Evolutionary conservation across 176 grass and related monocot genomes (phyloP).

Genomic region (Zizania latifolia): DNA sequence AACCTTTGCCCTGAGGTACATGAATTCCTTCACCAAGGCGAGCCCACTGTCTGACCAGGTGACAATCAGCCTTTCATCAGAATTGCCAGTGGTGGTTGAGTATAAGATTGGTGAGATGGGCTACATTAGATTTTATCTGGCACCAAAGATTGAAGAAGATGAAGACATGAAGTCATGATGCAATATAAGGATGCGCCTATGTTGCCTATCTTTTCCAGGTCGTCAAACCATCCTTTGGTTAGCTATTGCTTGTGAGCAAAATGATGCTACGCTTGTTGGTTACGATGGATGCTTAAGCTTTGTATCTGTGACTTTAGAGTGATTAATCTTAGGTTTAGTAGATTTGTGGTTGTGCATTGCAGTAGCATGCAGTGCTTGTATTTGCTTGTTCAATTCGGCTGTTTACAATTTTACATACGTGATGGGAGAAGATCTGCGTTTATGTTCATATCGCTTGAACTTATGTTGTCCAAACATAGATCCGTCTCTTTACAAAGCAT

Average conservation of each 20-base stretch:
- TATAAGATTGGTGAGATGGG: slow-evolving; percentile 96
- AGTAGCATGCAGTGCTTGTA: not conserved
- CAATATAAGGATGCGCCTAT: not conserved
- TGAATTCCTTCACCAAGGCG: slow-evolving; percentile 97
- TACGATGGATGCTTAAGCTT: slow-evolving; percentile 1
- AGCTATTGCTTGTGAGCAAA: not conserved
- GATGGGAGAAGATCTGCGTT: too few species aligned
- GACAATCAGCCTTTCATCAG: slow-evolving; percentile 77
- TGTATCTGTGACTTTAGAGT: slow-evolving; percentile 29
- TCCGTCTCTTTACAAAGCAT: not conserved
- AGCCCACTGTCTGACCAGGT: slow-evolving; percentile 65
- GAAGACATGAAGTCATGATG: slow-evolving; percentile 74
- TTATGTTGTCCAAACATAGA: too few species aligned
- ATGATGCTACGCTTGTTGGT: not conserved
- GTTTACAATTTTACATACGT: too few species aligned
- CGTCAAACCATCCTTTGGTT: not conserved
- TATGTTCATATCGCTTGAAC: too few species aligned
- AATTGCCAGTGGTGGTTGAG: slow-evolving; percentile 83
- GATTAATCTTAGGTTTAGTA: slow-evolving; percentile 22
- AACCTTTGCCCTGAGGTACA: slow-evolving; percentile 87
- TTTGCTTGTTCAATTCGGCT: not conserved
- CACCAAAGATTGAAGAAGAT: slow-evolving; percentile 91
- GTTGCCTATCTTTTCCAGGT: not conserved
- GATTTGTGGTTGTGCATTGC: not conserved
- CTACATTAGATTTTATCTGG: slow-evolving; percentile 76